Evolutionary conservation across 192 early-diverging fungal species (phyloP).

Genomic region (Chytriomyces sp.): DNA sequence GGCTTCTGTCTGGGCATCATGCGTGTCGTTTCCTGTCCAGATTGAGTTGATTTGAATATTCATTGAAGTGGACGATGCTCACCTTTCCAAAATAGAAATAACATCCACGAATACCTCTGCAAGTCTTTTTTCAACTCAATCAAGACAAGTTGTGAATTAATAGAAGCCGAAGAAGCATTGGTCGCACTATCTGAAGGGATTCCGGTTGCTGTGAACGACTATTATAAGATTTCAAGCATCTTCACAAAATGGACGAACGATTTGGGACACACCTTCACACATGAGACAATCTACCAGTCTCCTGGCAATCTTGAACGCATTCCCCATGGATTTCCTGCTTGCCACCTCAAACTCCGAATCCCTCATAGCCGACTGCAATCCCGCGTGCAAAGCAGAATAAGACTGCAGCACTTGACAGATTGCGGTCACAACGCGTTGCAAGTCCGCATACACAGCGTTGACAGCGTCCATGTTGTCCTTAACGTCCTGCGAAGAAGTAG

Average conservation of each 20-base stretch:
- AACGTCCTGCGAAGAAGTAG: not conserved
- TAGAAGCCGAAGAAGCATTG: not conserved
- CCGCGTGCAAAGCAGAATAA: no score
- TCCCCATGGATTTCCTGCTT: not conserved
- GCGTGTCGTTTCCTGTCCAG: not conserved
- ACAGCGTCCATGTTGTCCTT: not conserved
- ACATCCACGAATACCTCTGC: constrained; percentile 4
- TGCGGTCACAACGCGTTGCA: no score
- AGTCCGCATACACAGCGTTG: not conserved
- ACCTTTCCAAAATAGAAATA: constrained; percentile 4
- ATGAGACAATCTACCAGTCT: not conserved
- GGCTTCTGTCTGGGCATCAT: not conserved
- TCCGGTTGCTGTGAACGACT: not conserved
- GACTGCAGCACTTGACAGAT: no score
- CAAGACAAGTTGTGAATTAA: not conserved
- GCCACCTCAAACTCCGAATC: no score
- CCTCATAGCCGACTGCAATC: no score
- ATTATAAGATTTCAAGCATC: no score
- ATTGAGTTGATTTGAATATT: not conserved
- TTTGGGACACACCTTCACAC: no score
- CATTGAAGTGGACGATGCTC: not conserved
- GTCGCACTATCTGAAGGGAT: not conserved
- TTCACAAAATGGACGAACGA: no score
- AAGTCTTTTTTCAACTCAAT: not conserved
- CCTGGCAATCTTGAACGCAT: not conserved